A percentile compares a stretch with the other conserved stretches of the same genome.
Conservation (phyloP, 768 basidiomycete species). For the Lentinula detonsa region DNA sequence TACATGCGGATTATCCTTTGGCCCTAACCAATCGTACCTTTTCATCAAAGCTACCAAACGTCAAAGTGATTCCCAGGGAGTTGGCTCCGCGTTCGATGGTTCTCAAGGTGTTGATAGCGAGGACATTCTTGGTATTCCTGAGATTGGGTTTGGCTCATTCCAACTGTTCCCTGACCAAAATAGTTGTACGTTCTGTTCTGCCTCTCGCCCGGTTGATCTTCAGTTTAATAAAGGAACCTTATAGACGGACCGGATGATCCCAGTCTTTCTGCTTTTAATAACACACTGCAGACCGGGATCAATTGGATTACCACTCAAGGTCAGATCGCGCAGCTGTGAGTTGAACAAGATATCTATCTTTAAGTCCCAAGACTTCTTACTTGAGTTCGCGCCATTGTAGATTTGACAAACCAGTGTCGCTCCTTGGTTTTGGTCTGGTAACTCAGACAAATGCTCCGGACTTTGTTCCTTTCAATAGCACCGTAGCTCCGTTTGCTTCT, state of each 20-base stretch:
- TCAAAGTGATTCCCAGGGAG: slow-evolving; percentile 29
- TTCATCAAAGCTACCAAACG: slow-evolving; percentile 36
- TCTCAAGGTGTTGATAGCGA: slow-evolving; percentile 62
- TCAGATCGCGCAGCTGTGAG: slow-evolving; percentile 37
- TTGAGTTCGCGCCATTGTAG: slow-evolving; percentile 19
- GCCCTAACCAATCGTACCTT: slow-evolving; percentile 4
- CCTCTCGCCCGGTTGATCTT: not conserved
- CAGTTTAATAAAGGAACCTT: not conserved
- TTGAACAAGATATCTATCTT: not conserved
- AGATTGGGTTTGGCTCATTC: slow-evolving; percentile 55
- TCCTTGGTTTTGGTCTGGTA: slow-evolving; percentile 60
- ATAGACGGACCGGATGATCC: slow-evolving; percentile 44
- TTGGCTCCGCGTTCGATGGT: slow-evolving; percentile 54
- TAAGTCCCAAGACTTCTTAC: not conserved
- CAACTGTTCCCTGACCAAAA: slow-evolving; percentile 69
- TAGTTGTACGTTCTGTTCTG: slow-evolving; percentile 1
- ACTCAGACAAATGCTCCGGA: slow-evolving; percentile 43
- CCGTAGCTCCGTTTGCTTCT: slow-evolving; percentile 32
- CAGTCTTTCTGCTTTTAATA: slow-evolving; percentile 43
- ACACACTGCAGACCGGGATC: slow-evolving; percentile 42
- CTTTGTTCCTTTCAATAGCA: slow-evolving; percentile 59
- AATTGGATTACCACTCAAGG: slow-evolving; percentile 53
- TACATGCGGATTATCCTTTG: not conserved
- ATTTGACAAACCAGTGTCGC: slow-evolving; percentile 45
- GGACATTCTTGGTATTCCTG: slow-evolving; percentile 52